These are phyloP conservation scores for Acanthamoeba royreba DNA, from an alignment of 208 protist species.

Conservation along the genomic window DNA sequence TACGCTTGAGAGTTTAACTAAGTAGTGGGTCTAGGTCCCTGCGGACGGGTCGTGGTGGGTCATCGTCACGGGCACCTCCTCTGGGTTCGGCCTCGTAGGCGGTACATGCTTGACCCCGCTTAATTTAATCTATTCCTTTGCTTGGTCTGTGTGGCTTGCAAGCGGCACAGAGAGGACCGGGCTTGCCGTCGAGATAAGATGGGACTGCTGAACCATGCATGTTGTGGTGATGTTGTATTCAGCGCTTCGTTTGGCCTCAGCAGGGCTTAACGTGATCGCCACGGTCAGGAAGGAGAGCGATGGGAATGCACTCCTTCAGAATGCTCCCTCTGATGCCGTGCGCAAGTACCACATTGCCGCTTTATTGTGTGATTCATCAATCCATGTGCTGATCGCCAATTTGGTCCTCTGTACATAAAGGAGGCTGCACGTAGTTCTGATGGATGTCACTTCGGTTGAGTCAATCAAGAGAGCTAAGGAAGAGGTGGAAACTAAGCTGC, in stretches of 20 bases:
- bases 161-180: too few relatives aligned
- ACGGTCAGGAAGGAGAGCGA: not conserved
- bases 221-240: not conserved
- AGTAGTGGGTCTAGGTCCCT: not conserved
- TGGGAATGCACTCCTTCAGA: not conserved
- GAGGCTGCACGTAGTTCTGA: not conserved
- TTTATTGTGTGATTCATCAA: not conserved
- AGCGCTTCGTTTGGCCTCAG: not conserved
- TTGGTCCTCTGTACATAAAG: not conserved
- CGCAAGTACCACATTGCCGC: not conserved
- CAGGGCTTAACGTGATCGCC: not conserved
- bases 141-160: not conserved
- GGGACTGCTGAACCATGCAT: not conserved
- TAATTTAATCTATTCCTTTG: not conserved
- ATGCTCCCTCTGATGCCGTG: not conserved
- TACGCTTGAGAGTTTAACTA: not conserved
- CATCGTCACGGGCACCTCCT: not conserved
- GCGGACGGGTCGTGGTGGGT: not conserved
- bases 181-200: too few relatives aligned
- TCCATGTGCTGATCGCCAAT: not conserved
- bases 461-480: not conserved
- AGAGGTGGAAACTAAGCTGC: not conserved
- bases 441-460: not conserved
- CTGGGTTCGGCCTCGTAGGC: not conserved
- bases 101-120: not conserved